Base-by-base conservation (phyloP, 805 yeast genomes). In the Teunomyces funiuensis region DNA sequence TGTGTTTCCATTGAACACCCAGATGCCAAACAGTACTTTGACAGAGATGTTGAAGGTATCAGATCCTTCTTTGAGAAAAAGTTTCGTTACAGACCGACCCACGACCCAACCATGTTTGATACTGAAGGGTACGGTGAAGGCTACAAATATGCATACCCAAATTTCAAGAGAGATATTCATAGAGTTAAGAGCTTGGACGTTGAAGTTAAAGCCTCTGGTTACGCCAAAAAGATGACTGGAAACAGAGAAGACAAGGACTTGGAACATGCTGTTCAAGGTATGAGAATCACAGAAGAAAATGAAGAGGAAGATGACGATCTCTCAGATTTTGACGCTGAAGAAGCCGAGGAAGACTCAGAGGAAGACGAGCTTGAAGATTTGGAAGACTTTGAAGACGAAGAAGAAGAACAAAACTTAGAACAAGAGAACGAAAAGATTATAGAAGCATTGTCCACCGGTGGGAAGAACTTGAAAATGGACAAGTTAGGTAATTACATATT, bases 191-290 rank as follows among this genome's bases (percentile, higher is more conserved):
- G 77, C 44, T 73, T 93, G 50, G 99, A 93, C 66, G 75, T 80
- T n/a, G 80, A 83, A 48, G 95, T 93, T 2, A 83, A 85, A 54
- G 99, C 99, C 0, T 88, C 96, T 0, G 99, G 99, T 1, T 88
- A 76, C 55, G 66, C 69, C 15, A 76, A 69, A 49, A 69, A 67
- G 50, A 50, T 50, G 41, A 54, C 61, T 6, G 59, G 61, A 3
- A 51, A 52, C 29, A 63, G 61, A 37, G 77, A 74, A 42, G 76
- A 69, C 33, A 73, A 76, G 53, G 90, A 85, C 40, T 71, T 89
- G 52, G 97, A 89, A 59, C 74, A 71, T 28, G 96, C 96, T 2
- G 80, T 89, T 38, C 74, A 76, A 28, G 66, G 74, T 3, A 82
- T 83, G 88, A 75, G 88, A 64, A 68, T 68, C 4, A 61, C 68